Base-by-base conservation (phyloP, 345 rosid genomes). In the Aegle marmelos region DNA sequence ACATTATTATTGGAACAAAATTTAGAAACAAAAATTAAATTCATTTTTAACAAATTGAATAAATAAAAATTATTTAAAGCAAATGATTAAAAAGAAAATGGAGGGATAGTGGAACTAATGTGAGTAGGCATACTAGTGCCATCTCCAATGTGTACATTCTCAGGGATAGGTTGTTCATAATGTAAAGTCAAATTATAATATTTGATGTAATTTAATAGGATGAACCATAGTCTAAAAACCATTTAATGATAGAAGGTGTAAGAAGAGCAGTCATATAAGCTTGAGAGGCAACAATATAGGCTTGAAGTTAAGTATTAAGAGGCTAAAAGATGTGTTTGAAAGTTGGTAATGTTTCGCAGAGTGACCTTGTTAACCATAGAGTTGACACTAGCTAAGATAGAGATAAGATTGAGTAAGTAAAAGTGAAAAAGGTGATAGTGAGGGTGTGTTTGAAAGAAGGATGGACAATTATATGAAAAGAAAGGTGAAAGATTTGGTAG, bases 1-100 rank as follows among this genome's bases (percentile, higher is more conserved):
- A 80, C 68, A 34, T 71, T 39, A 37, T 76, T 80, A 62, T 57
- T 16, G 0, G 25, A 62, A 21, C 50, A 71, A 2, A 80, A 21
- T 25, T 76, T 2, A 25, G 60, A 45, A 19, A 75, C 28, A 5
- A 10, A 80, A 1, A 75, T 75, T 0, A 75, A 24, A 24, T 79
- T 79, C 8, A 68, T 73, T 11, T 65, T 41, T 9, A 19, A 67
- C 75, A 0, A 1, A 10, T 0, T 41, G 76, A 2, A 45, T 70
- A 68, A 74, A 75, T 0, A 74, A 22, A 58, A 75, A 41, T 80
- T 58, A 17, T 77, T 53, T 48, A 76, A 33, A 10, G 0, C 2
- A 64, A 76, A 22, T 3, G 45, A 27, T 5, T 16, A 4, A 5
- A 39, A 34, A 57, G 30, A 33, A 33, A 57, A 16, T 1, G 59